These are phyloP conservation scores for Stentor roeselii DNA, from an alignment of 73 alveolate species.

Conservation along the genomic window DNA sequence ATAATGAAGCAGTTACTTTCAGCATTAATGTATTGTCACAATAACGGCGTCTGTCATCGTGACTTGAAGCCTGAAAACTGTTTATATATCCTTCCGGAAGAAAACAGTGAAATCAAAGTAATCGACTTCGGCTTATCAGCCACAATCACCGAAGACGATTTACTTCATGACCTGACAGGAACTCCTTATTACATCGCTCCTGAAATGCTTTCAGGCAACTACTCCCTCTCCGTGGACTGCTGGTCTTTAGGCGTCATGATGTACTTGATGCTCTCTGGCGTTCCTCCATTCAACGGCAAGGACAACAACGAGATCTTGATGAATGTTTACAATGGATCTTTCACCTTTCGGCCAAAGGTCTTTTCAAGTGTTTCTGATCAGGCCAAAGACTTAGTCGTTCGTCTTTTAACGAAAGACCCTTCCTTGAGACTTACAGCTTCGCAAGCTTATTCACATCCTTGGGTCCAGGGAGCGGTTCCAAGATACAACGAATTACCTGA, in stretches of 20 bases:
- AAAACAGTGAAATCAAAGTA: neutral
- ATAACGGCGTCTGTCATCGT: slow-evolving; percentile 4
- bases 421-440: no score
- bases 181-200: slow-evolving; percentile 25
- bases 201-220: neutral
- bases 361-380: no score
- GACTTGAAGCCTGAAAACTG: slow-evolving; percentile 24
- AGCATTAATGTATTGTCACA: slow-evolving; percentile 18
- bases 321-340: no score
- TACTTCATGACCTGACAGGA: neutral
- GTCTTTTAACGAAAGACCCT: no score
- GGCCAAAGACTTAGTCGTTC: no score
- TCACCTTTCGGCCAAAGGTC: no score
- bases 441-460: no score
- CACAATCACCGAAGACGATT: neutral
- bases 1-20: slow-evolving; percentile 21
- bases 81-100: neutral
- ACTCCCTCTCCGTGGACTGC: neutral
- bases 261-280: neutral
- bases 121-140: slow-evolving; percentile 8
- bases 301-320: neutral
- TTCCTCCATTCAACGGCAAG: slow-evolving; percentile 9
- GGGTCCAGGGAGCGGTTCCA: no score
- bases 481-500: no score
- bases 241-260: slow-evolving; percentile 8